Evolutionary conservation across 768 basidiomycete genomes (phyloP).

Genomic region (Cystobasidium ongulense): DNA sequence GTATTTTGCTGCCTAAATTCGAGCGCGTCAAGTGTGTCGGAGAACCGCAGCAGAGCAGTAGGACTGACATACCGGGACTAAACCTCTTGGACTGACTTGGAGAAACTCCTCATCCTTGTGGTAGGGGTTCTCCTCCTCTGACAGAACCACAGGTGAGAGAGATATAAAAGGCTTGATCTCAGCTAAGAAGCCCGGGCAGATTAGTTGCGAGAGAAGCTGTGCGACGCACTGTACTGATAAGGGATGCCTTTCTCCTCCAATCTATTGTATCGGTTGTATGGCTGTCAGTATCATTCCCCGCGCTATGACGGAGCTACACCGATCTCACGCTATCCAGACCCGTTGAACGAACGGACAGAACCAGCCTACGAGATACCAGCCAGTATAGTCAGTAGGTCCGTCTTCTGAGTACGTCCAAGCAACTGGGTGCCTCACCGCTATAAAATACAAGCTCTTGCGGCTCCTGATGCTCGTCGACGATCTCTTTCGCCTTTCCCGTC

Average conservation of each 20-base stretch:
- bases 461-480: constrained; percentile 24
- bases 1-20: constrained; percentile 40
- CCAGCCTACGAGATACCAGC: constrained; percentile 12
- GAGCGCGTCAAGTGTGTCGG: background rate
- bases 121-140: background rate
- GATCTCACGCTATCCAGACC: constrained; percentile 56
- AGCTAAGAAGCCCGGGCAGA: too few species aligned
- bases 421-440: background rate
- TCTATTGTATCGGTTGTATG: background rate
- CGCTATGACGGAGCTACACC: background rate
- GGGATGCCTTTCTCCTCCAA: constrained; percentile 63
- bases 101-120: constrained; percentile 58
- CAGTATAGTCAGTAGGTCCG: background rate
- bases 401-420: too few species aligned
- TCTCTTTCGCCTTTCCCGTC: constrained; percentile 17
- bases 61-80: constrained; percentile 66
- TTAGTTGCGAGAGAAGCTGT: background rate
- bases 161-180: too few species aligned
- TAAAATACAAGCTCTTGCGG: constrained; percentile 23
- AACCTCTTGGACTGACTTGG: constrained; percentile 71
- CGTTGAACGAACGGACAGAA: constrained; percentile 61
- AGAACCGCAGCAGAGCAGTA: background rate
- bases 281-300: background rate
- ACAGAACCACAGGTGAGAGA: constrained; percentile 50
- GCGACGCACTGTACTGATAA: constrained; percentile 68